Percentiles rank a stretch among this genome's conserved stretches.
phyloP scores from a whole-genome alignment of 805 yeast genomes.

The Starmerella tilneyi region DNA sequence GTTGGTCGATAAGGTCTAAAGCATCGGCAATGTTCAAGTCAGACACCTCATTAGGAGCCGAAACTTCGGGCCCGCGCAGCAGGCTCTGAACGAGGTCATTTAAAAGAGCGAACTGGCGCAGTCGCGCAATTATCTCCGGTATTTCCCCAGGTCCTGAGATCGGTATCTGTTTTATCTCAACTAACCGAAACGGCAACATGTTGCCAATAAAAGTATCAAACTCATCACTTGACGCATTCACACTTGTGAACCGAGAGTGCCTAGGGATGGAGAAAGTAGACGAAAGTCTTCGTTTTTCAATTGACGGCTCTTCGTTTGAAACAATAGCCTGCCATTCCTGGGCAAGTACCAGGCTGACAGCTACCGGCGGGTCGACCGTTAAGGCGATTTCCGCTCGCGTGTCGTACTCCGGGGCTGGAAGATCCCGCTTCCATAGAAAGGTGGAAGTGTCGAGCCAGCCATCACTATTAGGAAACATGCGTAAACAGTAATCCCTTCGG shows the following conservation, averaged over 20 bases:
- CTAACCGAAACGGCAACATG: slow-evolving; percentile 26
- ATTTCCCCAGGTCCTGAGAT: slow-evolving; percentile 27
- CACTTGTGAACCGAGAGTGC: slow-evolving; percentile 20
- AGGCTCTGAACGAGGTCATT: slow-evolving; percentile 17
- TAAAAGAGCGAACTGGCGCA: slow-evolving; percentile 21
- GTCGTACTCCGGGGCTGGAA: slow-evolving; percentile 20
- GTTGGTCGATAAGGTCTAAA: slow-evolving; percentile 20
- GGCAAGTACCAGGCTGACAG: slow-evolving; percentile 22
- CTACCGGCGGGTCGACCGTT: slow-evolving; percentile 31
- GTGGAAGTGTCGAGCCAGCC: slow-evolving; percentile 19
- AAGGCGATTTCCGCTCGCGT: slow-evolving; percentile 30
- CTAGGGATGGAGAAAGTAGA: slow-evolving; percentile 13
- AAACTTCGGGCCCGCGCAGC: slow-evolving; percentile 15
- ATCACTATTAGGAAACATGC: slow-evolving; percentile 5
- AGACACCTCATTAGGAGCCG: slow-evolving; percentile 14
- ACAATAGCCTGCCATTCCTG: slow-evolving; percentile 14
- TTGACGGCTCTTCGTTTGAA: slow-evolving; percentile 6
- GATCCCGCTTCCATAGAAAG: slow-evolving; percentile 10
- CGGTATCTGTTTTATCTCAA: slow-evolving; percentile 26
- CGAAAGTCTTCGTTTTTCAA: slow-evolving; percentile 15
- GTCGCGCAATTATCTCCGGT: slow-evolving; percentile 22
- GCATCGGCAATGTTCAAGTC: slow-evolving; percentile 27
- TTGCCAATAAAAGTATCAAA: slow-evolving; percentile 25
- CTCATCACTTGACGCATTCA: slow-evolving; percentile 11
- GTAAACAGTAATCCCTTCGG: slow-evolving; percentile 20